Evolutionary conservation across 1,284 basidiomycete genomes (phyloP), one percentile per base, ranked within the genome.

Genomic region (Cerioporus squamosus): DNA sequence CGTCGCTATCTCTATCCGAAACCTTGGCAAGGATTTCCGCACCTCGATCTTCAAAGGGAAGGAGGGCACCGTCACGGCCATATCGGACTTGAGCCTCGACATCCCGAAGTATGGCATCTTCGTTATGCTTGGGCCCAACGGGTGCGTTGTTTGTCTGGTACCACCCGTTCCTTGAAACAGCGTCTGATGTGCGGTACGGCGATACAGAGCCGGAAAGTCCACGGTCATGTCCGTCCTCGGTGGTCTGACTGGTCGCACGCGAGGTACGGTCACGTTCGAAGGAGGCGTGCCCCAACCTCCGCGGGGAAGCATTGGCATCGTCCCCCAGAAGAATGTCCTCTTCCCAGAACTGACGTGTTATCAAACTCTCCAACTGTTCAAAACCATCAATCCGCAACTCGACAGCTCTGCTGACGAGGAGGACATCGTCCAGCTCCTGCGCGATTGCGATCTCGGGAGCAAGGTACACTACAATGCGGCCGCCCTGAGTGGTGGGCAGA

Each of bases 291-390:
- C 76, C 20, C 76, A 71, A 9, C 85, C 85, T 2, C 77, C 83
- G 3, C 81, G 81, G 1, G 88, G 88, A 2, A 81, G 79, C 0
- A 72, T 93, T 17, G 90, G 91, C 8, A 85, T 93, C 50, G 91
- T 93, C 0, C 88, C 89, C 0, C 91, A 93, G 73, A 90, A 90
- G 74, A 91, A 93, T 63, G 89, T 94, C 2, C 77, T 94, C 1
- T 91, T 91, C 72, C 83, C 89, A 2, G 89, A 93, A 57, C 76
- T 94, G 18, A 83, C 86, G 1, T 91, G 88, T 68, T 77, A 84
- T 51, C 86, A 93, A 71, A 92, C 90, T 2, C 75, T 93, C 23
- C 77, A 79, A 2, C 79, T 93, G 14, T 94, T 91, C 90, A 78
- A 76, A 31, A 85, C 85, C 5, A 81, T 93, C 67, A 94, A 94